Evolutionary conservation across 371 early-diverging fungal species (phyloP), one percentile per base, ranked within the genome.

Genomic region (Haplosporangium sp.): DNA sequence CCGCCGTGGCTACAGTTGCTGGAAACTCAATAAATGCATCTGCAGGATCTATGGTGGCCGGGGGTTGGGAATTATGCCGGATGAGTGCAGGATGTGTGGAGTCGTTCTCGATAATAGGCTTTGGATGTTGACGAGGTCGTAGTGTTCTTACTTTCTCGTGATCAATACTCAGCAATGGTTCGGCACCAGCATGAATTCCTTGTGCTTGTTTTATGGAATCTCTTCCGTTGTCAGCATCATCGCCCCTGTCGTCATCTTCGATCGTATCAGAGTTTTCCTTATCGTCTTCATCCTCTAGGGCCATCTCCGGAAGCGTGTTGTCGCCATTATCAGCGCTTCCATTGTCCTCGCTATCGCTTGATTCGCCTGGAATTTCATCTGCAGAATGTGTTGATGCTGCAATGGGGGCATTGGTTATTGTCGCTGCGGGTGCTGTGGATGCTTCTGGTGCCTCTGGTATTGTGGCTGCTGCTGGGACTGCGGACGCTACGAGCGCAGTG

Each of bases 1-100:
- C 77, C 7, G 61, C 62, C 47, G 57, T 55, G 9, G 72, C 77
- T n/a, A 77, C 42, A 2, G 68, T 71, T 18, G 54, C 61, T 7
- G 52, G 20, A 29, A 36, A 69, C 8, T 56, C 10, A 16, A 69
- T 48, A 1, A 13, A 38, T 0, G 69, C n/a, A 6, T 69, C 50
- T 0, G 62, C n/a, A 13, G 36, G 18, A 13, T 57, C 61, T 5
- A 53, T 21, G 4, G 5, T 12, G 21, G 2, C 21, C 20, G 14
- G 21, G 12, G 50, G 6, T 45, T 45, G 59, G 5, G n/a, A 9
- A 21, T 42, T 8, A 8, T 21, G 57, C 42, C 54, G 54, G 36
- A 36, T n/a, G 13, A 54, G 37, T 29, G 29, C 29, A 29, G 29
- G 29, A 29, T 45, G 11, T 45, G 11, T 45, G 1, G 45, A 5